Conservation (phyloP, 352 stramenopile species). For the Phytophthora meadii region DNA sequence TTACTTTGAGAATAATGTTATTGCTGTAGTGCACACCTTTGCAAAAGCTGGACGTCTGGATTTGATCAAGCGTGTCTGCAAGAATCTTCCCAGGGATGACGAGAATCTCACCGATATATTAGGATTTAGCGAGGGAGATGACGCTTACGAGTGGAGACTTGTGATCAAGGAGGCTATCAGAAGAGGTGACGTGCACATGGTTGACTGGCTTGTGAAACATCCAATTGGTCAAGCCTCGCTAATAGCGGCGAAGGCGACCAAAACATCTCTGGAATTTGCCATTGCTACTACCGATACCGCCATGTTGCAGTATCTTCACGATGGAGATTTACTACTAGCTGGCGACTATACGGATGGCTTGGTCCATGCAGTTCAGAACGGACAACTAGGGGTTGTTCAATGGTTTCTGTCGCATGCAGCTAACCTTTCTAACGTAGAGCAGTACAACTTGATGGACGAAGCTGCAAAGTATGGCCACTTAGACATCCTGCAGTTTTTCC, state of each 20-base stretch:
- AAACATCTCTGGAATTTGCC: not conserved
- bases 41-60: constrained; percentile 1
- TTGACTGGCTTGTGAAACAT: not conserved
- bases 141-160: not conserved
- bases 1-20: too few species aligned
- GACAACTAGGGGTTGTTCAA: not conserved
- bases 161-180: not conserved
- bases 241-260: not conserved
- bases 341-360: not conserved
- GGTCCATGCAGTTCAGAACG: not conserved
- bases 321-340: not conserved
- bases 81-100: not conserved
- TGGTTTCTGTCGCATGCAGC: not conserved
- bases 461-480: not conserved
- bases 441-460: not conserved
- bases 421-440: not conserved
- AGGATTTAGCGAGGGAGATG: too few species aligned
- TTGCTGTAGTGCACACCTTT: not conserved
- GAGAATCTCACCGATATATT: too few species aligned
- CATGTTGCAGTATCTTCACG: not conserved
- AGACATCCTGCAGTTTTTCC: not conserved
- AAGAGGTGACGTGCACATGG: not conserved
- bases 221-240: not conserved
- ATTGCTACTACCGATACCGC: too few species aligned
- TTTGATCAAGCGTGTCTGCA: not conserved